A percentile compares a stretch with the other conserved stretches of the same genome.
Conservation (phyloP, 345 rosid species). For the Toxicodendron radicans region DNA sequence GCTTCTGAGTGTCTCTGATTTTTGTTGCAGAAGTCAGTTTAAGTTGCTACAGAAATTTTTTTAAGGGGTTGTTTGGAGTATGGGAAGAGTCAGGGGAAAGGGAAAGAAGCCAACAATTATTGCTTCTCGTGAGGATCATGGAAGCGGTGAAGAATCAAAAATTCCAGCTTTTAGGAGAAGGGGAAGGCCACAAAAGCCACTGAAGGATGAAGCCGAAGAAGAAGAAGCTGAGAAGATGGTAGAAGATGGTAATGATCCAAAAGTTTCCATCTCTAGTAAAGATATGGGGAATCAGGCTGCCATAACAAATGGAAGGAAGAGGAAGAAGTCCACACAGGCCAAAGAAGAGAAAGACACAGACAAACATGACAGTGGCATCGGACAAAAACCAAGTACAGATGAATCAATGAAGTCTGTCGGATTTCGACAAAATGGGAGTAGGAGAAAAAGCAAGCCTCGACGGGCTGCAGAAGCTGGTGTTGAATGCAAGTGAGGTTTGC, state of each 20-base stretch:
- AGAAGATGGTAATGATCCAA: constrained; percentile 42
- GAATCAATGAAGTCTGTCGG: constrained; percentile 49
- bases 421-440: constrained; percentile 55
- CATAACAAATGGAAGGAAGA: constrained; percentile 51
- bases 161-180: constrained; percentile 52
- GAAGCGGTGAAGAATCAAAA: constrained; percentile 66
- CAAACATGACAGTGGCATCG: constrained; percentile 52
- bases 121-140: constrained; percentile 46
- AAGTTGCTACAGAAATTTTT: neutral
- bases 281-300: constrained; percentile 36
- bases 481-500: constrained; percentile 50
- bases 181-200: constrained; percentile 69
- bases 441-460: constrained; percentile 76
- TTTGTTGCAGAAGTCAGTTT: constrained; percentile 20
- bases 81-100: constrained; percentile 76
- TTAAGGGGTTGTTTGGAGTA: constrained; percentile 6
- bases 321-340: constrained; percentile 44
- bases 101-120: constrained; percentile 59
- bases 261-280: constrained; percentile 36
- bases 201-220: constrained; percentile 48
- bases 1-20: constrained; percentile 8
- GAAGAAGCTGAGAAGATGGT: constrained; percentile 39
- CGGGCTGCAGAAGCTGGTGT: constrained; percentile 84
- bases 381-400: constrained; percentile 40
- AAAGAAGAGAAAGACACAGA: constrained; percentile 34